Evolutionary conservation across 768 basidiomycete genomes (phyloP), one percentile per base, ranked within the genome.

Genomic region (Mycena epipterygia): DNA sequence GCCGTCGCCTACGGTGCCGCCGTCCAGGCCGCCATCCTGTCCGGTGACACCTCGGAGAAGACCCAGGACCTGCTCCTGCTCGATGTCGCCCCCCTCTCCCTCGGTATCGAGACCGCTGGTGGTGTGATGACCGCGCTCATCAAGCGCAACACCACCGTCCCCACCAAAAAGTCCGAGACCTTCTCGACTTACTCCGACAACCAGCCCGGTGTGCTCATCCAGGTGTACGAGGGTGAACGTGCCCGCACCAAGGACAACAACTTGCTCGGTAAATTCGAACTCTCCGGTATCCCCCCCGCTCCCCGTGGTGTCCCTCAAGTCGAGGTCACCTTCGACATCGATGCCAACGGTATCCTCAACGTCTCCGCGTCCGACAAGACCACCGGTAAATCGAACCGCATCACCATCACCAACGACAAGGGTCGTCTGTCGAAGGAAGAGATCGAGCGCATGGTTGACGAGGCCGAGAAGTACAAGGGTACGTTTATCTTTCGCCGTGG

Each of bases 161-260:
- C 97, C 30, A 98, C 97, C 76, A 98, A 97, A 87, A 98, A 98
- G 87, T 96, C 97, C 11, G 96, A 98, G 86, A 95, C 93, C 78
- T 98, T 98, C 90, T 98, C 97, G 42, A 98, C 97, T 23, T 97
- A 97, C 88, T 92, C 96, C 74, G 97, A 98, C 87, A 98, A 99
- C 87, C 96, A 98, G 81, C 96, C 97, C 65, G 96, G 96, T 88
- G 97, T 99, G 52, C 91, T 98, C 78, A 98, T 99, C 82, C 96
- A 98, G 81, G 97, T 98, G 41, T 98, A 90, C 84, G 97, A 99
- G 87, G 97, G 97, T 83, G 96, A 98, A 82, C 95, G 97, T 87
- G 95, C 96, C 35, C 94, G 96, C 79, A 98, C 97, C 69, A 98
- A 97, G 88, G 97, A 98, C 86, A 98, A 98, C 89, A 98, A 98